Evolutionary conservation across 176 grass and related monocot species (phyloP), one percentile per base, ranked within the genome.

Genomic region (Ananas comosus): DNA sequence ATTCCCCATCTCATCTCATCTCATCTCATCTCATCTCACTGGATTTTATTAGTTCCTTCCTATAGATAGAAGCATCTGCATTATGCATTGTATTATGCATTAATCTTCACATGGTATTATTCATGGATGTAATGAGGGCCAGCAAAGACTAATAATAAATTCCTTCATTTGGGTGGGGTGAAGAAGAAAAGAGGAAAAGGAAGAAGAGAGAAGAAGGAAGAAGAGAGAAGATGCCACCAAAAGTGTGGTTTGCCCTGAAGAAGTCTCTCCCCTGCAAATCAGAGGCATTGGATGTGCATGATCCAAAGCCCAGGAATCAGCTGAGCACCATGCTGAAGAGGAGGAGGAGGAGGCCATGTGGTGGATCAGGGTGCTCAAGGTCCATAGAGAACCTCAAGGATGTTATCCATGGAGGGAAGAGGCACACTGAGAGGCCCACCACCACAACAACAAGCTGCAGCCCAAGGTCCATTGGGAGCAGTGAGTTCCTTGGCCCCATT

Each of bases 351-450:
- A 51, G 50, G 73, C 65, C 80, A 10, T 83, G 61, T 69, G 74
- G 61, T 69, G 74, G 83, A 69, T 87, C 81, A 0, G 81, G 83
- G 27, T 94, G 91, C 80, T 89, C 86, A 10, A 76, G 75, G 50
- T 87, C 91, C 78, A 89, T 89, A 82, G 84, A 83, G 73, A 87
- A 85, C 78, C 83, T 94, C 64, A 70, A 78, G 53, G 86, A 89
- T 72, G 86, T 85, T 28, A 74, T 94, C 72, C 52, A 78, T 51
- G 66, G 74, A 25, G 51, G 66, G 9, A 85, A 70, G 47, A 70
- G 75, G 72, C 69, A 68, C 58, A 81, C 7, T 78, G 72, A 18
- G 83, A 80, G 70, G 54, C 51, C 64, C 73, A 79, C 64, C 75
- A 84, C 24, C 73, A 81, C 64, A 71, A 84, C 24, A 13, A 63